These are phyloP conservation scores for Epichloe glyceriae DNA, from an alignment of 2,329 filamentous ascomycete species.

Conservation along the genomic window DNA sequence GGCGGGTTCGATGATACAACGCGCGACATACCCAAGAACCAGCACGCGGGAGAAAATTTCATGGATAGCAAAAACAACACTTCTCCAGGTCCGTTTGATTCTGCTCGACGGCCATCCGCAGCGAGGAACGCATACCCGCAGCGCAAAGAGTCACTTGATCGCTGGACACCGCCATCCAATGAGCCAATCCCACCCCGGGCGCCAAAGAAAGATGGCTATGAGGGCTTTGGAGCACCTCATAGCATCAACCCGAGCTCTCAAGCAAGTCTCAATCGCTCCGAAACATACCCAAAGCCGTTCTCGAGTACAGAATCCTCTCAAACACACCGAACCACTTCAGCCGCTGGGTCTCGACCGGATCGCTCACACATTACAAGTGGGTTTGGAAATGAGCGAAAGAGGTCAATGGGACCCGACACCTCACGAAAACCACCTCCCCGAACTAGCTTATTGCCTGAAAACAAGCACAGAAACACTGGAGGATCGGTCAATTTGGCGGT, in stretches of 20 bases:
- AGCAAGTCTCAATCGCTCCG: slow-evolving; percentile 30
- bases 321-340: slow-evolving; percentile 30
- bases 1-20: slow-evolving; percentile 26
- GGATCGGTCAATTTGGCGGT: slow-evolving; percentile 41
- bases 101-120: slow-evolving; percentile 23
- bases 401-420: slow-evolving; percentile 35
- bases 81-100: slow-evolving; percentile 52
- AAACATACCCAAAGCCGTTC: slow-evolving; percentile 37
- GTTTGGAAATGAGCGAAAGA: slow-evolving; percentile 20
- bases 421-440: slow-evolving; percentile 40
- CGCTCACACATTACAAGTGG: slow-evolving; percentile 16
- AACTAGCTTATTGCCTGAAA: slow-evolving; percentile 31
- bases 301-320: slow-evolving; percentile 24
- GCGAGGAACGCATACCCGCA: slow-evolving; percentile 22
- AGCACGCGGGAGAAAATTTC: slow-evolving; percentile 23
- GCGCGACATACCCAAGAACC: slow-evolving; percentile 6
- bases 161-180: slow-evolving; percentile 3
- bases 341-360: slow-evolving; percentile 30
- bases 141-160: slow-evolving; percentile 17
- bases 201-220: slow-evolving; percentile 41
- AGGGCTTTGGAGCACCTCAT: slow-evolving; percentile 40
- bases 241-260: slow-evolving; percentile 25
- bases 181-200: slow-evolving; percentile 20
- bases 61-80: slow-evolving; percentile 53
- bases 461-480: slow-evolving; percentile 21